Percentiles rank a stretch among this genome's conserved stretches.
Conservation (phyloP, 2,329 filamentous ascomycete species). For the Chaetomiaceae sp. region DNA sequence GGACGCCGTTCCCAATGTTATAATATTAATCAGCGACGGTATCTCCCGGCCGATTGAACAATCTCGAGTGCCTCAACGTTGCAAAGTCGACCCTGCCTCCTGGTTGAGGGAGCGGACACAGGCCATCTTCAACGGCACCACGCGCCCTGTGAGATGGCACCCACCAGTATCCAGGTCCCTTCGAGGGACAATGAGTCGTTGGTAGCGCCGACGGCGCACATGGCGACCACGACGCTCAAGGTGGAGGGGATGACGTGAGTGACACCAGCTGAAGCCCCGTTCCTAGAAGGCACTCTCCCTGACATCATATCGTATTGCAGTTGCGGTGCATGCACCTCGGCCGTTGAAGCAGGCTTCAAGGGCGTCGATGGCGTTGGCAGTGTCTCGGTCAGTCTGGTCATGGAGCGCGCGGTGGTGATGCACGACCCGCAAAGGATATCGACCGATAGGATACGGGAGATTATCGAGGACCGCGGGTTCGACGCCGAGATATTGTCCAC, state of each 20-base stretch:
- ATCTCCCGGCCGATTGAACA: constrained; percentile 5
- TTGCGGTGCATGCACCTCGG: constrained; percentile 90
- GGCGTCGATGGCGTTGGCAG: constrained; percentile 73
- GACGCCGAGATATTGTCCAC: constrained; percentile 85
- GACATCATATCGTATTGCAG: constrained; percentile 48
- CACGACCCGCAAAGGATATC: constrained; percentile 74
- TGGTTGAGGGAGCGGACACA: not conserved
- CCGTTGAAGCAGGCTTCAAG: constrained; percentile 90
- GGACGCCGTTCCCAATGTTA: constrained; percentile 17
- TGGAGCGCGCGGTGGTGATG: constrained; percentile 91
- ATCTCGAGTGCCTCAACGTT: constrained; percentile 1
- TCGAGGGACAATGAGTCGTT: constrained; percentile 35
- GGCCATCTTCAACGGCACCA: not conserved
- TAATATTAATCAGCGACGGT: constrained; percentile 8
- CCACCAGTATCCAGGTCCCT: constrained; percentile 45
- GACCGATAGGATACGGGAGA: constrained; percentile 72
- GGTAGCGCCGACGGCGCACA: constrained; percentile 48
- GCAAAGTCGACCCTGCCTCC: not conserved
- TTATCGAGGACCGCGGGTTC: constrained; percentile 88
- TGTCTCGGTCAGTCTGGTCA: constrained; percentile 88
- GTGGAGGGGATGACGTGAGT: constrained; percentile 81
- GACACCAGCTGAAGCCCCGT: too few relatives aligned
- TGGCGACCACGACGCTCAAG: constrained; percentile 86
- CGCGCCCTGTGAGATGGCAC: constrained; percentile 48
- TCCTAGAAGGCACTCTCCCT: too few relatives aligned